Conservation (phyloP, 78 protist genomes). For the Dictyostelium brefeldianum region DNA sequence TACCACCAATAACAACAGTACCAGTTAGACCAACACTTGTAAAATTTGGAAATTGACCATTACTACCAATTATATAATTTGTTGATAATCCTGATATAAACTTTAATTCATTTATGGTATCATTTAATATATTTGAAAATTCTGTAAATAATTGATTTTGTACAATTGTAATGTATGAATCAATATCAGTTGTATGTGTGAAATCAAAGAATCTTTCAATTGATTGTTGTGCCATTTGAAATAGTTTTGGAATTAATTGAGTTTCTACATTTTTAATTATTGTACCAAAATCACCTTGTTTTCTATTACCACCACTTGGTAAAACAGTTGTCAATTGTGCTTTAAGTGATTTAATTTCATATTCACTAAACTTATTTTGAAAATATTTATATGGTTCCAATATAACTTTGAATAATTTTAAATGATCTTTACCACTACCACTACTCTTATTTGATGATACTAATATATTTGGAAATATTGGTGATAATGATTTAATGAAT, state of each 20-base stretch:
- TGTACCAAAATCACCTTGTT: constrained; percentile 43
- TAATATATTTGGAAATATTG: not conserved
- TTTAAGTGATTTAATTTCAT: constrained; percentile 34
- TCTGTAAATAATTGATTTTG: constrained; percentile 35
- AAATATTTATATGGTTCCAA: constrained; percentile 67
- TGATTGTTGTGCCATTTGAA: constrained; percentile 20
- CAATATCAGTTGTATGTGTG: constrained; percentile 47
- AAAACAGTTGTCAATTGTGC: constrained; percentile 1
- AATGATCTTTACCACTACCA: not conserved
- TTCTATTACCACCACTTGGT: not conserved
- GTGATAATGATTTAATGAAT: constrained; percentile 29
- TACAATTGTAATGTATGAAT: not conserved
- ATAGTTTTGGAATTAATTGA: constrained; percentile 33
- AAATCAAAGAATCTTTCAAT: constrained; percentile 53
- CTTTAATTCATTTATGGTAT: constrained; percentile 27
- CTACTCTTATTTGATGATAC: too few relatives aligned
- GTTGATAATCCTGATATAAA: constrained; percentile 1
- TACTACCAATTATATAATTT: not conserved
- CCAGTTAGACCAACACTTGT: not conserved
- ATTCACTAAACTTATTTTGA: constrained; percentile 49
- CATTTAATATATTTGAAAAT: constrained; percentile 9
- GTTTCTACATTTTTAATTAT: constrained; percentile 41
- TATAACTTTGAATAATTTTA: constrained; percentile 16
- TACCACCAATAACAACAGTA: not conserved
- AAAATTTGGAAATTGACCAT: not conserved